Evolutionary conservation across 2,329 filamentous ascomycete species (phyloP), one percentile per base, ranked within the genome.

Genomic region (Trichoderma hamatum): DNA sequence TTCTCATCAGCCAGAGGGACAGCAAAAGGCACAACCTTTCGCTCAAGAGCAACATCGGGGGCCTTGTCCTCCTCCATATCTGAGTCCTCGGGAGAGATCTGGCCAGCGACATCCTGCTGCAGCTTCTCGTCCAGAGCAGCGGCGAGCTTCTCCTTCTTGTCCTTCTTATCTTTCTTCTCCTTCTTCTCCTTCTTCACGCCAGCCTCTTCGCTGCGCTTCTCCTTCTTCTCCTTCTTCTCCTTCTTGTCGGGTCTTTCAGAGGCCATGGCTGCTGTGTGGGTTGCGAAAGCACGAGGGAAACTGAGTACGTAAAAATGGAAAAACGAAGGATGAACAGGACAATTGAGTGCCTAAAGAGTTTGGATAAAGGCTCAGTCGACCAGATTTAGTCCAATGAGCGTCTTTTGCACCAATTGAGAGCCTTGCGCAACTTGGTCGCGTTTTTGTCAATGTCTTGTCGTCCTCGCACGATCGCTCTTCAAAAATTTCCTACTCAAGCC

Each of bases 1-100:
- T 96, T 96, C 72, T 93, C 92, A 72, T 94, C 90, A 32, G 91
- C 91, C 70, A 96, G 83, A 39, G 93, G 92, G 74, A 91, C 86
- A 69, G 94, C 93, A 78, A 97, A 96, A 34, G 94, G 92, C 67
- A 96, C 92, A 59, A 96, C 84, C 69, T 90, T 89, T 74, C 85
- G 77, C 79, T 84, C 81, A 67, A 84, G 77, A 61, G 80, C 75
- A 36, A 77, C 67, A 64, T 84, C 75, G 58, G 83, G 82, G 54
- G 80, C 74, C 73, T 81, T 82, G 64, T 82, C 78, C 70, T 85
- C 80, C 60, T 85, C 83, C 56, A 82, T 81, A 58, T 82, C 80
- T 21, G 81, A 83, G 73, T 81, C 81, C 71, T 81, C 81, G 36
- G 78, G 81, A n/a, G 81, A 43, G 39, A 43, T 78, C 69, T 73